These are phyloP conservation scores for Perkinsus chesapeaki DNA, from an alignment of 169 alveolate genomes.

Conservation along the genomic window DNA sequence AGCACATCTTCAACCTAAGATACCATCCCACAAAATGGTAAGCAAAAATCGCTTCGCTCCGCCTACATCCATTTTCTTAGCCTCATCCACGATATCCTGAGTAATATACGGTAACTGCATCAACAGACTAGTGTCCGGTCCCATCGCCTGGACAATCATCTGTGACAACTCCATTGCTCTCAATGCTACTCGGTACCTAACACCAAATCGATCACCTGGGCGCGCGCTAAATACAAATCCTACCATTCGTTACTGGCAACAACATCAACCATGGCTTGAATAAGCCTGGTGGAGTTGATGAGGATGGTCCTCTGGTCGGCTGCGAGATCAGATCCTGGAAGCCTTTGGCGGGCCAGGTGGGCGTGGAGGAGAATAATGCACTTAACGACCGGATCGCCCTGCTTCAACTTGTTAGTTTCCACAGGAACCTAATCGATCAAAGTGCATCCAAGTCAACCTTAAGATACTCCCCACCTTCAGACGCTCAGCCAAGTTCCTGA, in stretches of 20 bases:
- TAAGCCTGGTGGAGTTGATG: constrained; percentile 60
- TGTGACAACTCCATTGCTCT: constrained; percentile 93
- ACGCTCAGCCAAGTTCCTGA: constrained; percentile 48
- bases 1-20: constrained; percentile 71
- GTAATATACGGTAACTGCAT: constrained; percentile 84
- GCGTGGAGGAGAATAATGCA: constrained; percentile 69
- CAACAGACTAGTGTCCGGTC: constrained; percentile 73
- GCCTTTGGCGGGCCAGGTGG: constrained; percentile 81
- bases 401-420: constrained; percentile 53
- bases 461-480: background rate
- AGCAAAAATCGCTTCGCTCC: background rate
- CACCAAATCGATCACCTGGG: background rate
- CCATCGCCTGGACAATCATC: constrained; percentile 92
- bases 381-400: constrained; percentile 50
- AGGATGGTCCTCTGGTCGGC: constrained; percentile 63
- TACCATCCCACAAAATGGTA: background rate
- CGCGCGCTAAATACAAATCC: background rate
- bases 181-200: constrained; percentile 51
- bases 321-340: constrained; percentile 59
- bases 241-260: constrained; percentile 88
- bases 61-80: constrained; percentile 42
- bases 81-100: constrained; percentile 57
- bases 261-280: constrained; percentile 96
- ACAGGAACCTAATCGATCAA: constrained; percentile 11
- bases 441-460: background rate